Evolutionary conservation across 176 grass and related monocot genomes (phyloP).

Genomic region (Aegilops sharonensis): DNA sequence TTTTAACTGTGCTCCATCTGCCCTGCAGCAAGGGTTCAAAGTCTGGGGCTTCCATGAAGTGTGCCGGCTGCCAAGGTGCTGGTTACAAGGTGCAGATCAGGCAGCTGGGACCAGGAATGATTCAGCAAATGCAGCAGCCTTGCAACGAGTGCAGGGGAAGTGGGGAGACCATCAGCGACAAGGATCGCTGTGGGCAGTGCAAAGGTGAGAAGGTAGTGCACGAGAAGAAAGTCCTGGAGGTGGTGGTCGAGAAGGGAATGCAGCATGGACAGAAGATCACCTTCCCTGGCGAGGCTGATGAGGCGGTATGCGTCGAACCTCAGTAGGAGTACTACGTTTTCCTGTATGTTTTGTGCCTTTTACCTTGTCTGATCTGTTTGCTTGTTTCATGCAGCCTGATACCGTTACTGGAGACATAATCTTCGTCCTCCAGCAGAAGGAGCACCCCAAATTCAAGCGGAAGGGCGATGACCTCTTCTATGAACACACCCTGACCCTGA

Average conservation of each 20-base stretch:
- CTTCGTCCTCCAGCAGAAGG: constrained; percentile 78
- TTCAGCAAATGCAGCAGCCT: constrained; percentile 87
- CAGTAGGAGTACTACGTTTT: neutral
- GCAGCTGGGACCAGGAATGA: constrained; percentile 78
- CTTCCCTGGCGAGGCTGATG: constrained; percentile 85
- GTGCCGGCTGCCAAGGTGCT: constrained; percentile 61
- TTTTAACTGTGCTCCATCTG: neutral
- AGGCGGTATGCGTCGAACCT: constrained; percentile 42
- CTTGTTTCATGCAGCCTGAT: constrained; percentile 47
- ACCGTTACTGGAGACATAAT: constrained; percentile 64
- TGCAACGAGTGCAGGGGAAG: constrained; percentile 84
- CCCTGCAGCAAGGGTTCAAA: constrained; percentile 79
- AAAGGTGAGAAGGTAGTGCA: constrained; percentile 78
- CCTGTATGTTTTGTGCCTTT: neutral
- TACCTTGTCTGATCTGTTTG: neutral
- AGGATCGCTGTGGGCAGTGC: constrained; percentile 78
- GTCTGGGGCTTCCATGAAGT: constrained; percentile 67
- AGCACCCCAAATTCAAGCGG: constrained; percentile 71
- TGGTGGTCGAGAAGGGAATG: constrained; percentile 71
- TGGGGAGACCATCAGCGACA: constrained; percentile 75
- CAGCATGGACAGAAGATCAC: constrained; percentile 75
- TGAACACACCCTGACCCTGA: constrained; percentile 54
- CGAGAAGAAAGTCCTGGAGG: constrained; percentile 83
- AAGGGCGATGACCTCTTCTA: constrained; percentile 68
- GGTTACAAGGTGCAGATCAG: constrained; percentile 73